These are phyloP conservation scores for Suhomyces panamericanus DNA, from an alignment of 1,139 yeast genomes.

Conservation along the genomic window DNA sequence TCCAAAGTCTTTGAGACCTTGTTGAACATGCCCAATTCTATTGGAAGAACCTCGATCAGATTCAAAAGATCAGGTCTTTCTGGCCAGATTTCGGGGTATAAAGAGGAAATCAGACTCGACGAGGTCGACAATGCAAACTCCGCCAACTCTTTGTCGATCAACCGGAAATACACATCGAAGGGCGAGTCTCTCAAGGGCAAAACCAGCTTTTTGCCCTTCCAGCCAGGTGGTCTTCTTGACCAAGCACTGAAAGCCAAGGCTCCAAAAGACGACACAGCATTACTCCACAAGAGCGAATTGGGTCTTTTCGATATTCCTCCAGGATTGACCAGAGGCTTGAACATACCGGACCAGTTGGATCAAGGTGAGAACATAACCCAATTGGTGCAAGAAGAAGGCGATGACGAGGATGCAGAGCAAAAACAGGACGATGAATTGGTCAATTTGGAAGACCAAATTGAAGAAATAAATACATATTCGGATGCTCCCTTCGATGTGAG, in stretches of 20 bases:
- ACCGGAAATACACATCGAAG: conserved; percentile 65
- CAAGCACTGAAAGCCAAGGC: conserved; percentile 25
- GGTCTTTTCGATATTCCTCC: conserved; percentile 85
- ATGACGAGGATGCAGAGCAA: conserved; percentile 6
- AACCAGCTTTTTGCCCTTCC: conserved; percentile 80
- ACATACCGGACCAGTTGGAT: conserved; percentile 17
- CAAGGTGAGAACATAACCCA: conserved; percentile 7
- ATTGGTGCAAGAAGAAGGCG: conserved; percentile 13
- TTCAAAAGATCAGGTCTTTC: conserved; percentile 73
- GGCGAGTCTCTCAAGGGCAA: conserved; percentile 67
- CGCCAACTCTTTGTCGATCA: conserved; percentile 70
- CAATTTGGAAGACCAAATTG: conserved; percentile 3
- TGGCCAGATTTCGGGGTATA: conserved; percentile 64
- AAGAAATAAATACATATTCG: neutral
- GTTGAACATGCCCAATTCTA: conserved; percentile 50
- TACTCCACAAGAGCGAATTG: conserved; percentile 63
- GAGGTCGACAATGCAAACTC: conserved; percentile 57
- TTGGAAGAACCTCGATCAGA: conserved; percentile 57
- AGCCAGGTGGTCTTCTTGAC: conserved; percentile 81
- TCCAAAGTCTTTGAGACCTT: conserved; percentile 41
- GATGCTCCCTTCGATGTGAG: conserved; percentile 31
- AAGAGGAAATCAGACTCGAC: conserved; percentile 57
- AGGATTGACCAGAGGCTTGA: conserved; percentile 75
- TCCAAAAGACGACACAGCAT: conserved; percentile 33
- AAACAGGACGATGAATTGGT: conserved; percentile 5